Evolutionary conservation across 768 basidiomycete genomes (phyloP).

Genomic region (Macrolepiota fuliginosa): DNA sequence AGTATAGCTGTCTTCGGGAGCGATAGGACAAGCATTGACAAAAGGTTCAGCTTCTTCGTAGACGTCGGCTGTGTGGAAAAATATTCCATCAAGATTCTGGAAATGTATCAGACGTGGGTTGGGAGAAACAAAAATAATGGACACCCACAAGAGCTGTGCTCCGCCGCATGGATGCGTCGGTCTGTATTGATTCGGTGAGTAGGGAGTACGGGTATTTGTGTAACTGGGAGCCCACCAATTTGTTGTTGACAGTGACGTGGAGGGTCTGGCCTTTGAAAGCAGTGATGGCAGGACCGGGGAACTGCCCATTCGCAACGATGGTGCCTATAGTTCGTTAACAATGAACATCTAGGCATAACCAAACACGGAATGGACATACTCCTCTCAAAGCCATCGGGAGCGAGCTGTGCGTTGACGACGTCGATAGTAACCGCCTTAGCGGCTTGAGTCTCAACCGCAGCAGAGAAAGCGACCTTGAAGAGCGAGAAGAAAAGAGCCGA

Average conservation of each 20-base stretch:
- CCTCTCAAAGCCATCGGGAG: slow-evolving; percentile 39
- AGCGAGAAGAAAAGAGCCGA: not conserved
- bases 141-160: slow-evolving; percentile 6
- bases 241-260: not conserved
- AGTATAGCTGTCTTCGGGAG: slow-evolving; percentile 34
- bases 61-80: slow-evolving; percentile 16
- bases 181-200: slow-evolving; percentile 20
- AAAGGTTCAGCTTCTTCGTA: slow-evolving; percentile 18
- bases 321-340: slow-evolving; percentile 14
- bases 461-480: slow-evolving; percentile 1
- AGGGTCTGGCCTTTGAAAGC: slow-evolving; percentile 23
- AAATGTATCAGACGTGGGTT: not conserved
- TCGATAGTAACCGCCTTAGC: slow-evolving; percentile 23
- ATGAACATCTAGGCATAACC: not conserved
- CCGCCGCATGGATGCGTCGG: slow-evolving; percentile 48
- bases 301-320: slow-evolving; percentile 24
- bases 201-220: slow-evolving; percentile 24
- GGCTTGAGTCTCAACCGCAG: not conserved
- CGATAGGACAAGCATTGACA: slow-evolving; percentile 48
- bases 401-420: slow-evolving; percentile 34
- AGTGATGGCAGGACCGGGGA: slow-evolving; percentile 29
- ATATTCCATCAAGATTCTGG: slow-evolving; percentile 43
- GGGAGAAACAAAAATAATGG: not conserved
- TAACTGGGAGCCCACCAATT: not conserved
- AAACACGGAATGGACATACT: slow-evolving; percentile 2